phyloP scores from a whole-genome alignment of 352 stramenopile species.

The Phytophthora cactorum region DNA sequence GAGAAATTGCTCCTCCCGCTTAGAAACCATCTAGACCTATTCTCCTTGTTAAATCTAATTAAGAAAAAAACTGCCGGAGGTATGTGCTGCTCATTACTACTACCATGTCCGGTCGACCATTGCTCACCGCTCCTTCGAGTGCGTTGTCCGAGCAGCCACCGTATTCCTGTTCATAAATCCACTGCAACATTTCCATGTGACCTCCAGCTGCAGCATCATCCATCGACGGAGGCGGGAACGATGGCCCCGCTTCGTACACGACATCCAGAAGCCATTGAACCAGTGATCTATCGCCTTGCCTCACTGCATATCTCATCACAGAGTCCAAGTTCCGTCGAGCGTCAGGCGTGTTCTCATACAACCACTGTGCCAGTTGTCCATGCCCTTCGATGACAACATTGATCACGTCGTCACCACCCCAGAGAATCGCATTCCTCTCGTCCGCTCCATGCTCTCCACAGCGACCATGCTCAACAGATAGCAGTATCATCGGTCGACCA shows the following conservation, averaged over 20 bases:
- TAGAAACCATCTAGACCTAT: too few species aligned
- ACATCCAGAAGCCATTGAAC: constrained; percentile 17
- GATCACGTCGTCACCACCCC: constrained; percentile 21
- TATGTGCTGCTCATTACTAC: too few species aligned
- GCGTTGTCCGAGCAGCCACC: constrained; percentile 1
- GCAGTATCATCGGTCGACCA: constrained; percentile 18
- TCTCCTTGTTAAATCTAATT: too few species aligned
- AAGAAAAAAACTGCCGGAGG: too few species aligned
- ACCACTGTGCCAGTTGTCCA: constrained; percentile 5
- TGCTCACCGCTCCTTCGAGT: constrained; percentile 11
- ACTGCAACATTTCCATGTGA: constrained; percentile 18
- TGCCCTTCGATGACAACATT: constrained; percentile 13
- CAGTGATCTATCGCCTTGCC: neutral
- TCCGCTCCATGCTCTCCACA: neutral
- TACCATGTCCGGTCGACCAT: constrained; percentile 13
- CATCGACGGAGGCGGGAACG: constrained; percentile 9
- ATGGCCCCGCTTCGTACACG: constrained; percentile 3
- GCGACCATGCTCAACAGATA: constrained; percentile 12
- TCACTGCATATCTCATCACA: constrained; percentile 8
- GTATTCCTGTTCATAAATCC: constrained; percentile 13
- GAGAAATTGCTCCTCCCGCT: too few species aligned
- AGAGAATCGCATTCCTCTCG: constrained; percentile 6
- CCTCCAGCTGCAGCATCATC: constrained; percentile 17
- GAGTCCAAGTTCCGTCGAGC: constrained; percentile 1
- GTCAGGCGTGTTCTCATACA: constrained; percentile 18